Percentiles rank a stretch among this genome's conserved stretches.
phyloP scores from a whole-genome alignment of 2,329 filamentous ascomycete species.

The Verticillium albo-atrum region DNA sequence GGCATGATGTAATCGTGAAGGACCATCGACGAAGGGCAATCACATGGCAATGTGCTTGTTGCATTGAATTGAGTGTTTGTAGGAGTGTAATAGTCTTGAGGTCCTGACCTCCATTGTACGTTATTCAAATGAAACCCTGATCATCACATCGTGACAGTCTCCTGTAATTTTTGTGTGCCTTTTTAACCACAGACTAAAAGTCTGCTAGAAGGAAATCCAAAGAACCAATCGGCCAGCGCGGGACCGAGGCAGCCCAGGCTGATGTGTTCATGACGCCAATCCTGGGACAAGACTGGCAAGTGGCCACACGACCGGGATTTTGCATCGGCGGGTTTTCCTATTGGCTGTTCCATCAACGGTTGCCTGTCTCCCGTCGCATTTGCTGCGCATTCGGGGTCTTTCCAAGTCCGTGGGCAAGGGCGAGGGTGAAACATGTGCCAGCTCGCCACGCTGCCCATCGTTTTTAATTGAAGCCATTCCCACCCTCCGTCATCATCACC shows the following conservation, averaged over 20 bases:
- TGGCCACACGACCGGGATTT: slow-evolving; percentile 2
- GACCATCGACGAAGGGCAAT: too few relatives aligned
- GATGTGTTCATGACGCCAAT: background rate
- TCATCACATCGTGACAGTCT: too few relatives aligned
- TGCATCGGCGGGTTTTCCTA: background rate
- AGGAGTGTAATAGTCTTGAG: too few relatives aligned
- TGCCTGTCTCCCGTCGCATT: too few relatives aligned
- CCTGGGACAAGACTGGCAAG: background rate
- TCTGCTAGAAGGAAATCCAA: background rate
- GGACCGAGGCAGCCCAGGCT: background rate
- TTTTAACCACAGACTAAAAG: too few relatives aligned
- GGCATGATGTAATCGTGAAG: too few relatives aligned
- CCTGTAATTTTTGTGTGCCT: too few relatives aligned
- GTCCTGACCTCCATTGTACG: too few relatives aligned
- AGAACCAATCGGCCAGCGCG: background rate
- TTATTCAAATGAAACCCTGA: too few relatives aligned
- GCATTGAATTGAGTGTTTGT: too few relatives aligned
- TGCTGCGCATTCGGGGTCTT: background rate
- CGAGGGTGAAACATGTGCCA: background rate
- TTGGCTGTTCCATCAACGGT: background rate
- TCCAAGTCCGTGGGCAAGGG: background rate
- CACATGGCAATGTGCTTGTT: too few relatives aligned
- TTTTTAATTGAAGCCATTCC: background rate
- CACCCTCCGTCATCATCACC: background rate
- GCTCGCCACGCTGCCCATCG: background rate